Evolutionary conservation across 2,329 filamentous ascomycete species (phyloP).

Genomic region (Blumeriella jaapii): DNA sequence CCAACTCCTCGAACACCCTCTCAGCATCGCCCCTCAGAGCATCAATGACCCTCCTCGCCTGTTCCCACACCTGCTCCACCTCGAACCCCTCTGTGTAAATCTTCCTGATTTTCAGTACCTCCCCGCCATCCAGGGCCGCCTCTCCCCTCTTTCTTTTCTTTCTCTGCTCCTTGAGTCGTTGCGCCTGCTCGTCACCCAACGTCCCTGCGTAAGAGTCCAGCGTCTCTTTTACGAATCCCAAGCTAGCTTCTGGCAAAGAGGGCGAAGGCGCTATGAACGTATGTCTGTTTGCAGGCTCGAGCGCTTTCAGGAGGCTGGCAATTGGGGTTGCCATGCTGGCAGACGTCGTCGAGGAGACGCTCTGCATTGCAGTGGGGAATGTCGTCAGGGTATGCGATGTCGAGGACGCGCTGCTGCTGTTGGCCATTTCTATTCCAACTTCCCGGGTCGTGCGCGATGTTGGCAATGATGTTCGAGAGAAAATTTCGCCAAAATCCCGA

Average conservation of each 20-base stretch:
- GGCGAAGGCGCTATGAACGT: slow-evolving; percentile 64
- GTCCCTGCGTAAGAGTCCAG: slow-evolving; percentile 68
- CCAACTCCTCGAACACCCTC: slow-evolving; percentile 31
- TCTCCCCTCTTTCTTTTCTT: slow-evolving; percentile 66
- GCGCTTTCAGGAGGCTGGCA: slow-evolving; percentile 17
- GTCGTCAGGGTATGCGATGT: slow-evolving; percentile 53
- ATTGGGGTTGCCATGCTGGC: slow-evolving; percentile 11
- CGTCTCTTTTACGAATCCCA: slow-evolving; percentile 67
- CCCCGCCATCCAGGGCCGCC: slow-evolving; percentile 33
- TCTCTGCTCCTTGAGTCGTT: slow-evolving; percentile 53
- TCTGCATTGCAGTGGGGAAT: slow-evolving; percentile 29
- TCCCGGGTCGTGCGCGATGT: too few species aligned
- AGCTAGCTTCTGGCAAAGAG: slow-evolving; percentile 54
- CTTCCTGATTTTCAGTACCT: slow-evolving; percentile 64
- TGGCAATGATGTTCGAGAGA: background rate
- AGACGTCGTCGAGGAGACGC: slow-evolving; percentile 28
- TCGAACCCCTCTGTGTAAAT: slow-evolving; percentile 82
- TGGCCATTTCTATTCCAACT: slow-evolving; percentile 17
- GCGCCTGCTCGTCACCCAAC: slow-evolving; percentile 61
- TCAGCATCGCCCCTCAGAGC: slow-evolving; percentile 45
- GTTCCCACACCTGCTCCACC: slow-evolving; percentile 85
- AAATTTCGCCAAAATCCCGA: background rate
- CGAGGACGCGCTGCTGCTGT: slow-evolving; percentile 38
- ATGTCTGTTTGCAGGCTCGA: slow-evolving; percentile 22
- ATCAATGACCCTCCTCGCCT: slow-evolving; percentile 73